Conservation (phyloP, 495 filamentous ascomycete species). For the Penicillium turbatum region DNA sequence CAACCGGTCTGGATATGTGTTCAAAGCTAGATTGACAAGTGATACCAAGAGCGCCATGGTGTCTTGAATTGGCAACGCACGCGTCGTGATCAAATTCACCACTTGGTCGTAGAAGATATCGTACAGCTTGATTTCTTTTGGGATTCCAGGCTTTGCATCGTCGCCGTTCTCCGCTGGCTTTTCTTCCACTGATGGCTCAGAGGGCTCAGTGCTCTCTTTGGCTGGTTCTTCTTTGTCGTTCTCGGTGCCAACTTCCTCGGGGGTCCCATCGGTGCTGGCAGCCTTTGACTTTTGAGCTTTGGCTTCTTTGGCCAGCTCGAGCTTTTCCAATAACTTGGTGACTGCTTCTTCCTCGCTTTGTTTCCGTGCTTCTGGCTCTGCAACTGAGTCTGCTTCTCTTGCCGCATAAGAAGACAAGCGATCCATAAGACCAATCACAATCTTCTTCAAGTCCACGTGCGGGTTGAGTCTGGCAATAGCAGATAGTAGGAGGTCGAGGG, state of each 20-base stretch:
- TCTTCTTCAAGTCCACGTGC: constrained; percentile 94
- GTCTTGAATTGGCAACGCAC: constrained; percentile 89
- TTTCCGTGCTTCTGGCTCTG: constrained; percentile 65
- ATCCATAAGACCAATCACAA: constrained; percentile 97
- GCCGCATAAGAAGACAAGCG: constrained; percentile 88
- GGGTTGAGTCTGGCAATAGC: constrained; percentile 89
- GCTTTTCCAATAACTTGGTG: constrained; percentile 65
- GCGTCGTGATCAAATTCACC: constrained; percentile 82
- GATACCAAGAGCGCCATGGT: constrained; percentile 90
- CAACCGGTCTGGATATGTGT: constrained; percentile 86
- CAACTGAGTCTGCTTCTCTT: constrained; percentile 75
- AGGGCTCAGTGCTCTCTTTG: constrained; percentile 20
- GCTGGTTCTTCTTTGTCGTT: constrained; percentile 35
- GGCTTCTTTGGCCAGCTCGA: constrained; percentile 63
- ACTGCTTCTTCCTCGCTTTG: constrained; percentile 83
- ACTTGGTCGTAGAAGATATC: constrained; percentile 98
- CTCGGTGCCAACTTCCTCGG: constrained; percentile 41
- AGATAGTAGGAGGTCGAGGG: constrained; percentile 86
- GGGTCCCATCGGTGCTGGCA: constrained; percentile 26
- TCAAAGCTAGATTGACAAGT: constrained; percentile 85
- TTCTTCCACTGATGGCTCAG: constrained; percentile 14
- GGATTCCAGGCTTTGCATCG: constrained; percentile 57
- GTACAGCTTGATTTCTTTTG: constrained; percentile 83
- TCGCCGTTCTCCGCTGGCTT: constrained; percentile 18
- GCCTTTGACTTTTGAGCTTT: constrained; percentile 37